Evolutionary conservation across 1,284 basidiomycete genomes (phyloP).

Genomic region (Ceratobasidium sp.): DNA sequence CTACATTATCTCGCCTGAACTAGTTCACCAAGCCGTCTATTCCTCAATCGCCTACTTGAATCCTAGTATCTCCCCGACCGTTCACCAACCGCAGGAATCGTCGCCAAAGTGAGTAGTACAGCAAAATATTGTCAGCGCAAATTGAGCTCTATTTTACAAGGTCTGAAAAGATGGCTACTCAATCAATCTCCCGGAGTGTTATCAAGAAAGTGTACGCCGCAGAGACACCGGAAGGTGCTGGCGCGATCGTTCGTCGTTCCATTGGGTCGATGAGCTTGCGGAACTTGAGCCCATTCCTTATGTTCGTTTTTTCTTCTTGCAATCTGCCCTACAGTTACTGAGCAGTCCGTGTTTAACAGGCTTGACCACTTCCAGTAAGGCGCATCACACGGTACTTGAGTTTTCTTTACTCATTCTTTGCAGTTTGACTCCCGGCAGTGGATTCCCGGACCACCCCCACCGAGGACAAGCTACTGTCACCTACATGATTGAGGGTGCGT

Average conservation of each 20-base stretch:
- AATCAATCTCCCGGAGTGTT: conserved; percentile 73
- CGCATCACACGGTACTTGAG: conserved; percentile 67
- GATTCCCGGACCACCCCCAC: conserved; percentile 84
- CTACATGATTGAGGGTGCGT: conserved; percentile 84
- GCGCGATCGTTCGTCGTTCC: conserved; percentile 88
- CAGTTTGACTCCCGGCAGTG: conserved; percentile 65
- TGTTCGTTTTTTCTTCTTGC: conserved; percentile 60
- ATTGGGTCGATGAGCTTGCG: conserved; percentile 83
- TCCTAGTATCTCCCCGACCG: not conserved
- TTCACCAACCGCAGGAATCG: not conserved
- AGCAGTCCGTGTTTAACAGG: conserved; percentile 44
- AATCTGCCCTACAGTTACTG: not conserved
- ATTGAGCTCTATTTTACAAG: not conserved
- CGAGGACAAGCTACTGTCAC: conserved; percentile 90
- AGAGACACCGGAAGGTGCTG: conserved; percentile 90
- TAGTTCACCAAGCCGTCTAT: conserved; percentile 21
- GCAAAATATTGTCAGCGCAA: not conserved
- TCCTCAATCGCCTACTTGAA: conserved; percentile 32
- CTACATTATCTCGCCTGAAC: conserved; percentile 32
- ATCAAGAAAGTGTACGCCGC: conserved; percentile 81
- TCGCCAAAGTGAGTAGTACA: not conserved
- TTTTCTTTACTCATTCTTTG: conserved; percentile 46
- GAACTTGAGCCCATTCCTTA: conserved; percentile 91
- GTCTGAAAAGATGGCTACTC: conserved; percentile 18
- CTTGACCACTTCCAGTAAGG: conserved; percentile 81